These are phyloP conservation scores for Gossypium arboreum DNA, from an alignment of 345 rosid genomes.

Conservation along the genomic window DNA sequence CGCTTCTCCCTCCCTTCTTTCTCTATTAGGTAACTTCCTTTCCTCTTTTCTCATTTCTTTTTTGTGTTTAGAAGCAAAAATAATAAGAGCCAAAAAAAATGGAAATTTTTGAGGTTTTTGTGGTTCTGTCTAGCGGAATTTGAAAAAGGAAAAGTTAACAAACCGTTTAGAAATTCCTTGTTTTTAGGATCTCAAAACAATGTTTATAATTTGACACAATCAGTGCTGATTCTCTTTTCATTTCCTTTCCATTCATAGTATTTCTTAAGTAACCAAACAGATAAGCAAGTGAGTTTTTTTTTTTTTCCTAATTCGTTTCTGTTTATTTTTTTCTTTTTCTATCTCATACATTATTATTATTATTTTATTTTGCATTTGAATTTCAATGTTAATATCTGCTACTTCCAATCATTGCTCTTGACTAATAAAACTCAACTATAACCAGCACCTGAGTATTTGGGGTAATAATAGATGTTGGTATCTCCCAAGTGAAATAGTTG, in stretches of 20 bases:
- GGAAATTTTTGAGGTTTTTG: background rate
- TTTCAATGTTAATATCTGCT: background rate
- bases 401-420: background rate
- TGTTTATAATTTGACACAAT: background rate
- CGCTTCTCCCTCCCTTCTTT: background rate
- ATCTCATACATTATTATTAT: background rate
- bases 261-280: conserved; percentile 1
- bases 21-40: background rate
- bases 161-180: background rate
- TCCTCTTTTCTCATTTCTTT: background rate
- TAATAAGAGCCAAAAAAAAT: background rate
- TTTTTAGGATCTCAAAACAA: background rate
- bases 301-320: background rate
- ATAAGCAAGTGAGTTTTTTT: background rate
- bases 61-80: background rate
- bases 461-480: background rate
- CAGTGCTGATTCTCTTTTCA: background rate
- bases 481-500: background rate
- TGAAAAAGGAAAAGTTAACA: background rate
- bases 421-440: background rate
- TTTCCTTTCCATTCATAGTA: background rate
- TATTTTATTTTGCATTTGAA: background rate
- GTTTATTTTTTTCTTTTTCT: background rate
- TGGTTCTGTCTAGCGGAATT: background rate
- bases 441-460: background rate